These are phyloP conservation scores for Paracamarosporium sp. DNA, from an alignment of 2,329 filamentous ascomycete genomes.

Conservation along the genomic window DNA sequence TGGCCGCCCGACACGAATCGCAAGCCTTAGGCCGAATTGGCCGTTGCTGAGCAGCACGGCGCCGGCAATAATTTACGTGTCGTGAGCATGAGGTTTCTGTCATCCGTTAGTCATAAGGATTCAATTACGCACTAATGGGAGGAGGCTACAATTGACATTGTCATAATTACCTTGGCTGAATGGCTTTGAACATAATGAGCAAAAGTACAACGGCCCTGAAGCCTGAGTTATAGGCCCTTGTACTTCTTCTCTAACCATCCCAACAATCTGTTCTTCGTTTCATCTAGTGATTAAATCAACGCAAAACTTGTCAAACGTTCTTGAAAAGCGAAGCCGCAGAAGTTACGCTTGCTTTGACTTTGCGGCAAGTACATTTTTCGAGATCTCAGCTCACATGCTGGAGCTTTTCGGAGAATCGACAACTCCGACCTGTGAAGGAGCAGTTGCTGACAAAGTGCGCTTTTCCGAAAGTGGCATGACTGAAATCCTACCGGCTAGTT, in stretches of 20 bases:
- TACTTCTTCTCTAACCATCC: not conserved
- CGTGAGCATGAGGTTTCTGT: not conserved
- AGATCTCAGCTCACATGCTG: not conserved
- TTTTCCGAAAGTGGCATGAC: not conserved
- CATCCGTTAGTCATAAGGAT: not conserved
- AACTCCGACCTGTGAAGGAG: not conserved
- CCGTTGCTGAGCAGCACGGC: not conserved
- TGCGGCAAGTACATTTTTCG: not conserved
- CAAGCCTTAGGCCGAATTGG: not conserved
- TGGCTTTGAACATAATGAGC: not conserved
- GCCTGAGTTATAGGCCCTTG: not conserved
- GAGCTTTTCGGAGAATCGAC: not conserved
- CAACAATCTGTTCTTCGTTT: not conserved
- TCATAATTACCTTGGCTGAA: not conserved
- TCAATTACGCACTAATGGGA: not conserved
- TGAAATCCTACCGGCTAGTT: slow-evolving; percentile 1
- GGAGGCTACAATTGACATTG: not conserved
- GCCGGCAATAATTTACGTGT: not conserved
- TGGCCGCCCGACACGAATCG: not conserved
- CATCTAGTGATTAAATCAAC: not conserved
- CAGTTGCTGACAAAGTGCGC: not conserved
- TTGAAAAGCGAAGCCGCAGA: not conserved
- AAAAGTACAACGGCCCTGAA: not conserved
- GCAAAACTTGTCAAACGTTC: not conserved
- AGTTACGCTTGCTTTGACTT: not conserved